Percentiles rank a stretch among this genome's conserved stretches.
phyloP scores from a whole-genome alignment of 2,329 filamentous ascomycete species.

The Fusarium globosum region DNA sequence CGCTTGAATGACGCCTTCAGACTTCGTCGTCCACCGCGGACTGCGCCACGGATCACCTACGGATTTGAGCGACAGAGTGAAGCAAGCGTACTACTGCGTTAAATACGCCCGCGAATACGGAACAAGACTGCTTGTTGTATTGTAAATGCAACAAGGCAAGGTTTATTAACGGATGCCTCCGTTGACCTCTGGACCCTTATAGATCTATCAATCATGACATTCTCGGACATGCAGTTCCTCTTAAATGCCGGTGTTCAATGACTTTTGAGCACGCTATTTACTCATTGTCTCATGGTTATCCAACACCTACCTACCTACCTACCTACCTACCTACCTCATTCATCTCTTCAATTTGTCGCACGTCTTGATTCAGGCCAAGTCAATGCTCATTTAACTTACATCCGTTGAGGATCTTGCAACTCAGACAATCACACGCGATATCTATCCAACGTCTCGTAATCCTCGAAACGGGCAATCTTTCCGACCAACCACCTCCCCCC shows the following conservation, averaged over 20 bases:
- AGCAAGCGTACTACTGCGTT: slow-evolving; percentile 12
- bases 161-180: slow-evolving; percentile 8
- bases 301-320: background rate
- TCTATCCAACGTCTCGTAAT: slow-evolving; percentile 11
- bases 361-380: slow-evolving; percentile 9
- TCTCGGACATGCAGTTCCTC: background rate
- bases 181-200: slow-evolving; percentile 5
- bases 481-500: slow-evolving; percentile 32
- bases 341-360: background rate
- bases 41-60: slow-evolving; percentile 38
- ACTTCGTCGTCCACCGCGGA: slow-evolving; percentile 1
- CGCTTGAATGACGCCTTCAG: background rate
- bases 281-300: slow-evolving; percentile 4
- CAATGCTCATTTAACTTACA: background rate
- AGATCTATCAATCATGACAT: background rate
- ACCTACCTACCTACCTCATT: background rate
- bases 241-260: slow-evolving; percentile 2
- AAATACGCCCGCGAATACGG: slow-evolving; percentile 24
- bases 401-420: background rate
- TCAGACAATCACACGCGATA: slow-evolving; percentile 6
- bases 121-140: background rate
- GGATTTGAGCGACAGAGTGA: slow-evolving; percentile 26
- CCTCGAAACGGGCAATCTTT: slow-evolving; percentile 19
- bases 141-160: background rate
- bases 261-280: background rate